Evolutionary conservation across 2,329 filamentous ascomycete genomes (phyloP), one percentile per base, ranked within the genome.

Genomic region (Cytospora leucostoma): DNA sequence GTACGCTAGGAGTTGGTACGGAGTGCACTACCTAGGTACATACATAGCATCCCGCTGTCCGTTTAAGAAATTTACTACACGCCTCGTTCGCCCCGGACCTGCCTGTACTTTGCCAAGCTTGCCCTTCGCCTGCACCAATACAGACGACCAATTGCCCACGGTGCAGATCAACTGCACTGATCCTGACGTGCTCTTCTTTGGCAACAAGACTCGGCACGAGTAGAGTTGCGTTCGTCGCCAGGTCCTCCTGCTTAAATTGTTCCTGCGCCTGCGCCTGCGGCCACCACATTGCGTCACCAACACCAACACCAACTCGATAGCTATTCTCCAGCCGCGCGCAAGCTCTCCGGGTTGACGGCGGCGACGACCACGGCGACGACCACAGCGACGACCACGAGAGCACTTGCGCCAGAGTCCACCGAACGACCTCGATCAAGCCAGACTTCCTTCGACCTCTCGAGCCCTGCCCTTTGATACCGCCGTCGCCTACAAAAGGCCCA

Each of bases 401-500:
- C 35, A 7, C 40, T 34, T 55, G 51, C 59, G 51, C 59, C 10
- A 47, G 12, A 21, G 7, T 4, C n/a, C n/a, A 7, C 44, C 33
- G 34, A 55, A 34, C 15, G 37, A 49, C 8, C 3, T 35, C 33
- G 15, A 38, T 6, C 56, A 13, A 56, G 38, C 40, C 12, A 27
- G 40, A 12, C 49, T 54, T 37, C 37, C 27, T 57, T 47, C 35
- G 21, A 4, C 35, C 50, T 35, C 50, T 17, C 37, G 33, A 21
- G 32, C 40, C 19, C 53, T 33, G 19, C n/a, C 53, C n/a, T 40
- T 50, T 37, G 21, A 34, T 35, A 27, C 55, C 59, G 49, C 62
- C 56, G 61, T 63, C 62, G 56, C 62, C 59, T 66, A 64, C 64
- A 61, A 66, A 64, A 61, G 64, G 61, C 57, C 58, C 64, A 38